Evolutionary conservation across 257 asterid genomes (phyloP), one percentile per base, ranked within the genome.

Genomic region (Jasminum sambac): DNA sequence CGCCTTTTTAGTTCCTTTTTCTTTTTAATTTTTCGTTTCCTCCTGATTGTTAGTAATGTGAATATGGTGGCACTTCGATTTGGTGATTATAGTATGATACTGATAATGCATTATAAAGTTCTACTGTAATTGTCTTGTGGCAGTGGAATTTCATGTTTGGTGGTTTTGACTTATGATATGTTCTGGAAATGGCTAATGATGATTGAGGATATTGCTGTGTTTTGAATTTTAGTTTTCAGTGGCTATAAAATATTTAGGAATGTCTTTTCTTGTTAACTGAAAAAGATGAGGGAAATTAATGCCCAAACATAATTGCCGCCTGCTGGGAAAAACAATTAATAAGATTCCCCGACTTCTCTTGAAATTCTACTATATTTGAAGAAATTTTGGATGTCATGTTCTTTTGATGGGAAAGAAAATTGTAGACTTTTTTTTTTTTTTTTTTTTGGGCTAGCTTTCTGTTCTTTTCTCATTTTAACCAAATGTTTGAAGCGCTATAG

Each of bases 131-230:
- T 66, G 24, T 72, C 37, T 69, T 9, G 39, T 67, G 42, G 19
- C 23, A 64, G 73, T 64, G 67, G 46, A 63, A 67, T 42, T 25
- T 41, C 44, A 67, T 65, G 8, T 16, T 14, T 44, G 62, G 23
- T 69, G 42, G 39, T 42, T 55, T 5, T 19, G 14, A 24, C 13
- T 55, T 30, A 25, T 38, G 2, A 1, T 38, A 38, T 38, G 41
- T 38, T 2, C 41, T 5, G 4, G 24, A 48, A 48, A 48, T 48
- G 16, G 58, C 21, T 48, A 6, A n/a, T 48, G 14, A 46, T 46
- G 5, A 48, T 48, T 19, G 58, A 48, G n/a, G 58, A n/a, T n/a
- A 14, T 14, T 8, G n/a, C 58, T 48, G n/a, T 48, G 55, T 1
- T 48, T 48, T 48, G 23, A 11, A 5, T 48, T 48, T 48, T 48